Base-by-base conservation (phyloP, 371 early-diverging fungal species). In the Mortierella sp. region DNA sequence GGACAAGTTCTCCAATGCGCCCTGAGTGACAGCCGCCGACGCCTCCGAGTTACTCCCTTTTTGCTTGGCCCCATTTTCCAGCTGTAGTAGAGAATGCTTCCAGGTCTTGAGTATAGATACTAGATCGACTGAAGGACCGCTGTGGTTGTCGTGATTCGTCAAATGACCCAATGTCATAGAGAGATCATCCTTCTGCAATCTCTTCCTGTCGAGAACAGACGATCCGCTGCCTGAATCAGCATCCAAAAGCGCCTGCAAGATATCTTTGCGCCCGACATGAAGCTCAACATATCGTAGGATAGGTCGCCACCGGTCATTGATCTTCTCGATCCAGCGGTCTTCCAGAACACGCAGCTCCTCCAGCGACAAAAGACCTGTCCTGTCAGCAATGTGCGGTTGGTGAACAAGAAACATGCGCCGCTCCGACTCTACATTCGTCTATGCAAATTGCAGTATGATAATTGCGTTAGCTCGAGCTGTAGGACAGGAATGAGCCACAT, bases 221-320 rank as follows among this genome's bases (percentile, higher is more conserved):
- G 11, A 38, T 32, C 76, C 71, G 27, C 38, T 73, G 51, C 82
- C 43, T 58, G 71, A 35, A 58, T 75, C 70, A 1, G 79, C 51
- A 51, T 75, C 73, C 21, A 82, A 32, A 1, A 78, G 18, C 5
- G 78, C 72, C 44, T 72, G 79, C 6, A 80, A n/a, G n/a, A 65
- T n/a, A 4, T 80, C 75, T 48, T 74, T 83, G 44, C 77, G 70
- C 1, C 70, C 80, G 27, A 77, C 63, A 54, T 71, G 70, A 11
- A 60, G 71, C 54, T 83, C 80, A 44, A 80, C 51, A 70, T 71
- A 75, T 29, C 75, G 48, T 21, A 83, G 75, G 21, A 83, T 77
- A 3, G 84, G 84, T 27, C 44, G 65, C 84, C 84, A 83, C 49
- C 63, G 71, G 11, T 63, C 58, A 32, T 74, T 74, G 24, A 75